These are phyloP conservation scores for Jimgerdemannia lactiflua DNA, from an alignment of 192 early-diverging fungal species.

Conservation along the genomic window DNA sequence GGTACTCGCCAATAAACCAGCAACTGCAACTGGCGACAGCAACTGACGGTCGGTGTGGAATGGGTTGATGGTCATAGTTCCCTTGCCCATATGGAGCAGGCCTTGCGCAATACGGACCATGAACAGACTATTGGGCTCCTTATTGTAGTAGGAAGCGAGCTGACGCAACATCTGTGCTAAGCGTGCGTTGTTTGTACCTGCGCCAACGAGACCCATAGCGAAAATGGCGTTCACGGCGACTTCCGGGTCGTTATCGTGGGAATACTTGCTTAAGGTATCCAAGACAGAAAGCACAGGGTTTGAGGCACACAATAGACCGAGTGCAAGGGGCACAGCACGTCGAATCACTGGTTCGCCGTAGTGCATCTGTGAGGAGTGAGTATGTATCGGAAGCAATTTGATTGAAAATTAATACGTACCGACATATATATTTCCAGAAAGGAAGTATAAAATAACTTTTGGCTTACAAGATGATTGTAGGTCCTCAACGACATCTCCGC, in stretches of 20 bases:
- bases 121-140: constrained; percentile 86
- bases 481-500: constrained; percentile 93
- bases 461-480: constrained; percentile 86
- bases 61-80: constrained; percentile 95
- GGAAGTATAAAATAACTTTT: neutral
- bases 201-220: constrained; percentile 98
- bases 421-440: neutral
- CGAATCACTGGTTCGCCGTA: constrained; percentile 97
- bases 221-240: constrained; percentile 96
- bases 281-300: constrained; percentile 92
- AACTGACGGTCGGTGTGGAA: constrained; percentile 91
- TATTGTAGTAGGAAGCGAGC: constrained; percentile 95
- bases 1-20: constrained; percentile 84
- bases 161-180: constrained; percentile 97
- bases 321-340: constrained; percentile 90
- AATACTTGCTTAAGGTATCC: constrained; percentile 96
- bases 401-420: too few species aligned
- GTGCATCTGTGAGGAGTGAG: constrained; percentile 71
- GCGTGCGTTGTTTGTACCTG: constrained; percentile 98
- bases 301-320: constrained; percentile 93
- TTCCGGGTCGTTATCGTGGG: constrained; percentile 96
- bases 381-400: neutral
- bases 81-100: constrained; percentile 96
- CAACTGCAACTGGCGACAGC: constrained; percentile 85
- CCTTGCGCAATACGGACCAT: constrained; percentile 86